Base-by-base conservation (phyloP, 2,329 filamentous ascomycete genomes). In the Nigrospora sphaerica region DNA sequence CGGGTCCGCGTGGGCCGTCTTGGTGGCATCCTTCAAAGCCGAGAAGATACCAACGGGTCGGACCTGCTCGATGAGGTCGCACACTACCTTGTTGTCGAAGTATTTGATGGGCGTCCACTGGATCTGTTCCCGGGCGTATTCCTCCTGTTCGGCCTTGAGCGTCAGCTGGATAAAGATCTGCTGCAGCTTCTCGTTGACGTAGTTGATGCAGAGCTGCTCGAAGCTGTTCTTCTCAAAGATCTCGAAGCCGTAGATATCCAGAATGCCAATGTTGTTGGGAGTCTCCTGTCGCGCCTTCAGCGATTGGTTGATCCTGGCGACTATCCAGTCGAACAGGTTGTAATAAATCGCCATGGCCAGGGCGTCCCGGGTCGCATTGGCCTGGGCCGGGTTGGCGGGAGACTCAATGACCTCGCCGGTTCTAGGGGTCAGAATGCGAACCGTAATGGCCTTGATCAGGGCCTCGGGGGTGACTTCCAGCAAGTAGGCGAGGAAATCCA, bases 151-250 rank as follows among this genome's bases (percentile, higher is more conserved):
- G 0, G 93, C 86, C 72, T 95, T 95, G 52, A 98, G 69, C 0
- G 93, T 98, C 57, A 98, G 74, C 67, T 98, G 93, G 56, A 98
- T 98, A 64, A 98, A 98, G 59, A 98, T 97, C 62, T 98, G 93
- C 68, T 98, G 93, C 48, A 98, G 74, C 69, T 98, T 98, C 70
- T 98, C 93, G 67, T 98, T 98, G 62, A 97, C 95, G 62, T 97
- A 98, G 73, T 98, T 98, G 77, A 98, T 98, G 70, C 93, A 98
- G 9, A 98, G 80, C 68, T 98, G 93, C 66, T 98, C 93, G 60
- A 98, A 98, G 54, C 88, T 96, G 72, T 98, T 98, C 71, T 92
- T 93, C 64, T 98, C 93, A 56, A 98, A 98, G 56, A 98, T 98
- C 64, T 98, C 93, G 61, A 98, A 98, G 3, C 93, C 93, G 64